phyloP scores from a whole-genome alignment of 768 basidiomycete genomes.

The Agaricus blazei region DNA sequence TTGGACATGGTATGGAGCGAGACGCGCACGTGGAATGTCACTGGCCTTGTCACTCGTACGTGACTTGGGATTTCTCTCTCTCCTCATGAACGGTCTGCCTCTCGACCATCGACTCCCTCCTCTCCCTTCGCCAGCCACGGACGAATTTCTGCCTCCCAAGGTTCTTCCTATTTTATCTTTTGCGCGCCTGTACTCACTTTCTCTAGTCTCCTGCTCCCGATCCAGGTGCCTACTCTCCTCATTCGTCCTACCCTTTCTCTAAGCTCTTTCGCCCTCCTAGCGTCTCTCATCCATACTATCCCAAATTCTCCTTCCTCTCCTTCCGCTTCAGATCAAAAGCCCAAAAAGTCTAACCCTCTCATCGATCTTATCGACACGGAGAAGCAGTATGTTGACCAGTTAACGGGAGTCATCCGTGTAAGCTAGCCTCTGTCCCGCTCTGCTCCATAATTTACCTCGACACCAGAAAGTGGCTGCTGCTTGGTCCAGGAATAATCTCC shows the following conservation, averaged over 20 bases:
- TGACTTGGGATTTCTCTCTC: neutral
- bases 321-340: slow-evolving; percentile 35
- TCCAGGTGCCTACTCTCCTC: slow-evolving; percentile 18
- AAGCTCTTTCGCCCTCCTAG: slow-evolving; percentile 15
- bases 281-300: slow-evolving; percentile 23
- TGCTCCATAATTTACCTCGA: slow-evolving; percentile 8
- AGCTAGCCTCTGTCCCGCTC: slow-evolving; percentile 20
- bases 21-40: too few relatives aligned
- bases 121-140: neutral
- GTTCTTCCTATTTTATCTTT: neutral
- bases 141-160: slow-evolving; percentile 9
- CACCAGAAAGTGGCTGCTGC: slow-evolving; percentile 92
- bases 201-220: slow-evolving; percentile 13
- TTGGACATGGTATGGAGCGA: neutral
- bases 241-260: neutral
- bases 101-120: neutral
- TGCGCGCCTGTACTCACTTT: neutral
- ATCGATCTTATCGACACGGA: slow-evolving; percentile 93
- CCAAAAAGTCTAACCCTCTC: slow-evolving; percentile 75
- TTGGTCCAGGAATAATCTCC: slow-evolving; percentile 94
- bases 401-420: slow-evolving; percentile 89
- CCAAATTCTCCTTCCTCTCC: slow-evolving; percentile 29
- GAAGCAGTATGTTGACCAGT: slow-evolving; percentile 83
- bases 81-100: slow-evolving; percentile 10
- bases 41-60: neutral